Percentiles rank a stretch among this genome's conserved stretches.
Evolutionary conservation across 208 protist genomes (phyloP).

Genomic region (Eutreptiella sp.): DNA sequence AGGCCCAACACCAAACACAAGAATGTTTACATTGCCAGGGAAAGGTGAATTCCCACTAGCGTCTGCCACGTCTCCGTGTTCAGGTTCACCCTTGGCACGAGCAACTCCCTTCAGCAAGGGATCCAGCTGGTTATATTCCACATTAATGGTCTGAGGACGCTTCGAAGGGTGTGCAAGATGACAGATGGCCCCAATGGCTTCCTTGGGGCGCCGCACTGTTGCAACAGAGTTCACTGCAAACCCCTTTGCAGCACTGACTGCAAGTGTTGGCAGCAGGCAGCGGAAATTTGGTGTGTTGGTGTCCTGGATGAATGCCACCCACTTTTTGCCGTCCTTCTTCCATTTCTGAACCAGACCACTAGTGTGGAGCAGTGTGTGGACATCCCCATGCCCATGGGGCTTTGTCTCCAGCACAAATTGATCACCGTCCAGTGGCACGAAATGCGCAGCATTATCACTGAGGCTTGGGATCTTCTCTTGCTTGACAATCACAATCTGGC

Average conservation of each 20-base stretch:
- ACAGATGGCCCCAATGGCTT: conserved; percentile 68
- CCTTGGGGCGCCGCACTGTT: conserved; percentile 66
- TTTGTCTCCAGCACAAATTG: conserved; percentile 50
- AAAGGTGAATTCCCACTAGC: conserved; percentile 54
- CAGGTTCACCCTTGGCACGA: no score
- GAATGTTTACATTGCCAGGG: conserved; percentile 83
- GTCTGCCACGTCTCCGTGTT: conserved; percentile 29
- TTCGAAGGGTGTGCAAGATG: conserved; percentile 25
- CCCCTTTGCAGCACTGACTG: conserved; percentile 48
- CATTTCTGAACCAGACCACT: no score
- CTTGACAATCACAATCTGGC: conserved; percentile 64
- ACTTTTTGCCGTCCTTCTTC: no score
- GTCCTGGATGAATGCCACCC: conserved; percentile 85
- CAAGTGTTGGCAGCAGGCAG: conserved; percentile 65
- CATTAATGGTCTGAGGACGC: no score
- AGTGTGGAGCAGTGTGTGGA: conserved; percentile 74
- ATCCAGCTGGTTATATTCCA: no score
- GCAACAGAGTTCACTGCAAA: conserved; percentile 79
- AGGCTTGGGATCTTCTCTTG: conserved; percentile 80
- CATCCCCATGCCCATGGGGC: conserved; percentile 87
- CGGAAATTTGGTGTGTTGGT: conserved; percentile 68
- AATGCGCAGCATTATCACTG: conserved; percentile 52
- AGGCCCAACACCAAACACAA: conserved; percentile 57
- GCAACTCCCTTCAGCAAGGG: no score
- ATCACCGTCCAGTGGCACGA: conserved; percentile 47